Base-by-base conservation (phyloP, 495 filamentous ascomycete species). In the Xylaria venustula region DNA sequence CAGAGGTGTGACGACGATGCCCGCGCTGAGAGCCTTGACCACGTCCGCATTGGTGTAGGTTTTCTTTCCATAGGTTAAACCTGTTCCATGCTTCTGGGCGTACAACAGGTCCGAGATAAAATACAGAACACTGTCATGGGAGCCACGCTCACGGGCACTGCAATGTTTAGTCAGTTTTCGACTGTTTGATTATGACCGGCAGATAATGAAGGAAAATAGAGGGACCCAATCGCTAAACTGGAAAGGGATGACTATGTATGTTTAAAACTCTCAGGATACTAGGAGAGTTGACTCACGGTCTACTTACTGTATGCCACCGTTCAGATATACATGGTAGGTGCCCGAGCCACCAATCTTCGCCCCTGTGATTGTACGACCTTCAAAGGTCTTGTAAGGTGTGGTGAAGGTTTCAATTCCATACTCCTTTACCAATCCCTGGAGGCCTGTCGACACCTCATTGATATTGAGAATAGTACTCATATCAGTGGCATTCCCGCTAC, bases 21-120 rank as follows among this genome's bases (percentile, higher is more conserved):
- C 75, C 7, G 69, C 59, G 15, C 61, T 58, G 26, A 77, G 67
- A 3, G 69, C 73, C 8, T 51, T 67, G 58, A 68, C 67, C 49
- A 79, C 76, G 42, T 79, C 64, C 3, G 66, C 63, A 62, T 71
- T 64, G 53, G 69, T 76, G 62, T 77, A 80, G 4, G 72, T 51
- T 49, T 72, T 69, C 12, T 62, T 57, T 46, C 76, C 77, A 63
- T 77, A 80, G 0, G 64, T 71, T 3, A 80, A 66, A 32, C 76
- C 76, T 30, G 22, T 54, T 17, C 66, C 59, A 53, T 65, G 60
- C 61, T 70, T 67, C 63, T 74, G 67, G 48, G 76, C 76, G 20
- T 66, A 66, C 12, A 77, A 60, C 28, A 77, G 67, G 52, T 77
- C 74, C n/a, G 63, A 61, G 42, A 74, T 64, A 58, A 69, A 77